Conservation (phyloP, 2,329 filamentous ascomycete species). For the Colletotrichum tofieldiae region DNA sequence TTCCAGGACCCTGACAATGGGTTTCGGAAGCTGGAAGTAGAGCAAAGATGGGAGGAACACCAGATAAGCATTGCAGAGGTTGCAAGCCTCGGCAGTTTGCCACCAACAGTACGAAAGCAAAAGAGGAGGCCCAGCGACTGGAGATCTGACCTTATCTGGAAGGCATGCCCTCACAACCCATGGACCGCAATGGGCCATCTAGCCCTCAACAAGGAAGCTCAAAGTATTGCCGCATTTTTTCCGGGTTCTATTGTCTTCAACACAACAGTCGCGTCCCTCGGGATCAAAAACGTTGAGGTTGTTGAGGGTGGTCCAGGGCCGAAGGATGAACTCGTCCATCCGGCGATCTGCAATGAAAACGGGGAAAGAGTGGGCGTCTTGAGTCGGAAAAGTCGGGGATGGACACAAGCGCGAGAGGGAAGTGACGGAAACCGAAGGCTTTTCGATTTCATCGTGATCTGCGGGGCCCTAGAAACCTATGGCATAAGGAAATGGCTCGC, state of each 20-base stretch:
- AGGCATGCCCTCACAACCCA: neutral
- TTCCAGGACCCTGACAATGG: neutral
- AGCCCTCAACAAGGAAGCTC: neutral
- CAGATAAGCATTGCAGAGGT: neutral
- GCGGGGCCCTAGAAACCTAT: neutral
- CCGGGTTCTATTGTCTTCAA: neutral
- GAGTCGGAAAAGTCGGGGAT: constrained; percentile 16
- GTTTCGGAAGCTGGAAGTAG: neutral
- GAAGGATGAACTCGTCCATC: neutral
- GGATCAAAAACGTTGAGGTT: neutral
- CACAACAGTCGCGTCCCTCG: neutral
- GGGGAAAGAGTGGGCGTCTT: neutral
- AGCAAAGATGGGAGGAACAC: neutral
- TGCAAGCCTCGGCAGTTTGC: neutral
- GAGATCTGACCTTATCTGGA: neutral
- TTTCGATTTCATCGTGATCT: constrained; percentile 13
- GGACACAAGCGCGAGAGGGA: neutral
- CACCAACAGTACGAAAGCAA: neutral
- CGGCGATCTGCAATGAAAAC: constrained; percentile 12
- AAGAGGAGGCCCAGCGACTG: neutral
- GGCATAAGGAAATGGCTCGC: neutral
- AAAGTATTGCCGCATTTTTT: neutral
- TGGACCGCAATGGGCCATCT: neutral
- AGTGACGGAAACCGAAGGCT: neutral
- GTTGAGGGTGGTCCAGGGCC: neutral